Evolutionary conservation across 2,329 filamentous ascomycete genomes (phyloP), one percentile per base, ranked within the genome.

Genomic region (Onygenales sp.): DNA sequence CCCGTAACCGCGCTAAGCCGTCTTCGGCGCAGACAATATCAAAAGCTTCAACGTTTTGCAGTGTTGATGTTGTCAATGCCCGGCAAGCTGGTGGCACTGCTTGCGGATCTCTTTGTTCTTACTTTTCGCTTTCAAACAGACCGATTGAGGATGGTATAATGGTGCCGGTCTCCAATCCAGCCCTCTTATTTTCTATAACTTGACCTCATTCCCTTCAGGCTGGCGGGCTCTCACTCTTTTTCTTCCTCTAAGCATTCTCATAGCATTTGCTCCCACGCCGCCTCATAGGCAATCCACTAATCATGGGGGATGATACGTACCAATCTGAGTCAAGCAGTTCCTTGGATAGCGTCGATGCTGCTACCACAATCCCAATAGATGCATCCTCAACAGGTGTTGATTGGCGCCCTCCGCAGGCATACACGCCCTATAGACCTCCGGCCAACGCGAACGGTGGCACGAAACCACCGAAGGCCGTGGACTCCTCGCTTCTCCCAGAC

Each of bases 401-500:
- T 39, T 49, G 46, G 35, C 36, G 36, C 33, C 46, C 46, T 32
- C 35, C 17, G 38, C 46, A 36, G 7, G 39, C 42, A 51, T 52
- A 52, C 50, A 32, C 31, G 3, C 50, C 50, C 32, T 52, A 52
- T 14, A 44, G 43, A 27, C 50, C 42, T 14, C 35, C 38, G 10
- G 11, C 31, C 39, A 10, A 41, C 33, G 8, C 17, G n/a, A 52
- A 52, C 14, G 27, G 17, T 11, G 42, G 17, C 38, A 43, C 38
- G n/a, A 51, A 51, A 36, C 31, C 21, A 13, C 39, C 39, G 2
- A 52, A 21, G 32, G 43, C 31, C 38, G 43, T 64, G 44, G 65
- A 73, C 56, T 47, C 57, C 3, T 61, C 64, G 35, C 66, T 65
- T 56, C 66, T 68, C 51, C 71, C 72, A 5, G 55, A 60, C 9